A percentile compares a stretch with the other conserved stretches of the same genome.
phyloP scores from a whole-genome alignment of 2,329 filamentous ascomycete species.

The Alternaria angustiovoidea region DNA sequence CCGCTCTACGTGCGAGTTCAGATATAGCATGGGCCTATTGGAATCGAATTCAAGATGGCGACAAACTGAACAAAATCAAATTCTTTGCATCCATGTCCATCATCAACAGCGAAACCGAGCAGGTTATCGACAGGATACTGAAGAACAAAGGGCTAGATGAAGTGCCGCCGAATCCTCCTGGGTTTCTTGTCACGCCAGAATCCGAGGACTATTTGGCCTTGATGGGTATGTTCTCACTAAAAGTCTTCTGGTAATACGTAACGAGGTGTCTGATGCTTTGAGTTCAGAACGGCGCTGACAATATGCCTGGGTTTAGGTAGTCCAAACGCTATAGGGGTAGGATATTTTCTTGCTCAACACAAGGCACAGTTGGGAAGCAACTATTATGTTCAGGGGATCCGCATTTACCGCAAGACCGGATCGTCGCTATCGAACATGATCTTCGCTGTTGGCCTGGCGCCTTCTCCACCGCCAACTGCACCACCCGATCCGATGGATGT shows the following conservation, averaged over 20 bases:
- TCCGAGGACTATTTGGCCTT: slow-evolving; percentile 3
- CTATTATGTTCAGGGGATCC: neutral
- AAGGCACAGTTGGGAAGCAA: slow-evolving; percentile 2
- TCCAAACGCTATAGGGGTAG: slow-evolving; percentile 1
- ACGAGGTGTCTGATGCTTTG: neutral
- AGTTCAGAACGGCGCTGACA: neutral
- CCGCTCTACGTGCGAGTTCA: slow-evolving; percentile 4
- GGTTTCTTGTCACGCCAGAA: neutral
- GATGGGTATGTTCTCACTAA: neutral
- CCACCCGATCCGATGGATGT: neutral
- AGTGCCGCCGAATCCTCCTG: neutral
- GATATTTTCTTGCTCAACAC: slow-evolving; percentile 12
- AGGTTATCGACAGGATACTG: neutral
- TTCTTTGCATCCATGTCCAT: neutral
- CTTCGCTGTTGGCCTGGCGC: neutral
- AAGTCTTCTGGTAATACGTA: neutral
- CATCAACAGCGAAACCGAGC: neutral
- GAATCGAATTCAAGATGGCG: neutral
- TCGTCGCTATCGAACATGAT: neutral
- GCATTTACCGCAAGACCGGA: neutral
- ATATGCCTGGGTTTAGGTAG: neutral
- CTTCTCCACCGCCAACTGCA: neutral
- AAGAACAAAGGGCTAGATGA: neutral
- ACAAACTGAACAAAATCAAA: neutral
- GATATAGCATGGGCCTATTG: slow-evolving; percentile 11